Evolutionary conservation across 768 basidiomycete genomes (phyloP).

Genomic region (Auricularia auricula-judae): DNA sequence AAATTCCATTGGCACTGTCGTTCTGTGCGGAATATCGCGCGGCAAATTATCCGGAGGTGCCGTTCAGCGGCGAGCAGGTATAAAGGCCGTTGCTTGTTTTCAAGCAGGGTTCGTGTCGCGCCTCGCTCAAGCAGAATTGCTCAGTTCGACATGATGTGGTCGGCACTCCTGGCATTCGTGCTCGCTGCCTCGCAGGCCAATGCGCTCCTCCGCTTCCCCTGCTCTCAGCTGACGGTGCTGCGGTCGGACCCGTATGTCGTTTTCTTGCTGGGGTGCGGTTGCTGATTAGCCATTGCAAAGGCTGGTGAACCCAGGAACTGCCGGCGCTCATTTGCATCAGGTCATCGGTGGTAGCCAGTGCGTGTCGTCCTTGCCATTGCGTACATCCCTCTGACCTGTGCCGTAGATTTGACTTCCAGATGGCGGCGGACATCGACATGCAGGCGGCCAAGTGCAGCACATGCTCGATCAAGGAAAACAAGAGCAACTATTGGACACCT

Average conservation of each 20-base stretch:
- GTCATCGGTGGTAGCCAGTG: conserved; percentile 6
- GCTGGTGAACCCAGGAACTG: conserved; percentile 6
- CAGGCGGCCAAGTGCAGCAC: conserved; percentile 5
- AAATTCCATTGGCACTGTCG: neutral
- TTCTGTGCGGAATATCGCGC: neutral
- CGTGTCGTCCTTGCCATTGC: neutral
- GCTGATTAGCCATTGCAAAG: neutral
- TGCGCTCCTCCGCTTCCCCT: conserved; percentile 9
- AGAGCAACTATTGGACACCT: conserved; percentile 9
- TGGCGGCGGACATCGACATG: conserved; percentile 6
- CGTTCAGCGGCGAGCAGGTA: no score
- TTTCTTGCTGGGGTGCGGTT: neutral
- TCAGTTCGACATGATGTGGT: conserved; percentile 2
- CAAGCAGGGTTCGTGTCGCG: neutral
- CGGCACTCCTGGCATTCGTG: conserved; percentile 3
- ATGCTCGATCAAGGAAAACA: conserved; percentile 7
- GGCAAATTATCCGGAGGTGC: no score
- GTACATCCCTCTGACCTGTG: neutral
- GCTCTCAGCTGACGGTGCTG: conserved; percentile 8
- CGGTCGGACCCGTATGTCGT: conserved; percentile 7
- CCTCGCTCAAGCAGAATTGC: neutral
- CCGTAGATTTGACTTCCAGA: conserved; percentile 7
- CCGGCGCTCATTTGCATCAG: conserved; percentile 7
- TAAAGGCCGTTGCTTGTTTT: no score
- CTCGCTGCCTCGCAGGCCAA: conserved; percentile 6